These are phyloP conservation scores for Zygotorulaspora sp. DNA, from an alignment of 805 yeast species.

Conservation along the genomic window DNA sequence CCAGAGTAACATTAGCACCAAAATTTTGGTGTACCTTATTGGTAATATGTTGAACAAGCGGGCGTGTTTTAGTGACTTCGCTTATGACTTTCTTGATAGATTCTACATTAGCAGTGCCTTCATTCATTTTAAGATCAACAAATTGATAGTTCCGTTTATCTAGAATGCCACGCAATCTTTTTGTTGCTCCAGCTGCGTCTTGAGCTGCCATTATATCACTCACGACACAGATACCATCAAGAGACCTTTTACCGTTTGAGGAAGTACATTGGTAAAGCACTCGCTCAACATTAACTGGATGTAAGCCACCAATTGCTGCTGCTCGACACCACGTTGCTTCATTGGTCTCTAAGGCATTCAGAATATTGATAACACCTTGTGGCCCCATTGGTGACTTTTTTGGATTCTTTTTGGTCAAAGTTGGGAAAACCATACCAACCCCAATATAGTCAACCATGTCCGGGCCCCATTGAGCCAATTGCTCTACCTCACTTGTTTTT, in stretches of 20 bases:
- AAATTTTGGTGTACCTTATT: constrained; percentile 84
- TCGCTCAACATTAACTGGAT: constrained; percentile 54
- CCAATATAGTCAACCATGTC: constrained; percentile 71
- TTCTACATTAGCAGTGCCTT: not conserved
- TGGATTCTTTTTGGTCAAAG: constrained; percentile 62
- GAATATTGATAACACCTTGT: constrained; percentile 53
- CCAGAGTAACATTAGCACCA: constrained; percentile 80
- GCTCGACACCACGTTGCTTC: constrained; percentile 42
- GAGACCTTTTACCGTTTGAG: constrained; percentile 39
- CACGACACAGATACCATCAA: constrained; percentile 87
- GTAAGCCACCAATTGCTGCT: constrained; percentile 82
- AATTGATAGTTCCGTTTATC: constrained; percentile 16
- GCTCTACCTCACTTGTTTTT: constrained; percentile 46
- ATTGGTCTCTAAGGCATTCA: constrained; percentile 42
- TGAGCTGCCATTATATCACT: constrained; percentile 71
- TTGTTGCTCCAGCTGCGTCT: constrained; percentile 52
- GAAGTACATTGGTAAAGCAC: constrained; percentile 49
- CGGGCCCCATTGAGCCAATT: constrained; percentile 33
- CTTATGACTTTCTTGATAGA: constrained; percentile 18
- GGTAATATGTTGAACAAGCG: constrained; percentile 83
- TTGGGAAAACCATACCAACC: constrained; percentile 71
- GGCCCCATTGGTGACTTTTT: constrained; percentile 62
- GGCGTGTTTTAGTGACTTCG: constrained; percentile 36
- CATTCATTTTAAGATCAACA: constrained; percentile 8
- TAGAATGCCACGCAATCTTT: constrained; percentile 31